Evolutionary conservation across 768 basidiomycete species (phyloP), one percentile per base, ranked within the genome.

Genomic region (Tephrocybe sp.): DNA sequence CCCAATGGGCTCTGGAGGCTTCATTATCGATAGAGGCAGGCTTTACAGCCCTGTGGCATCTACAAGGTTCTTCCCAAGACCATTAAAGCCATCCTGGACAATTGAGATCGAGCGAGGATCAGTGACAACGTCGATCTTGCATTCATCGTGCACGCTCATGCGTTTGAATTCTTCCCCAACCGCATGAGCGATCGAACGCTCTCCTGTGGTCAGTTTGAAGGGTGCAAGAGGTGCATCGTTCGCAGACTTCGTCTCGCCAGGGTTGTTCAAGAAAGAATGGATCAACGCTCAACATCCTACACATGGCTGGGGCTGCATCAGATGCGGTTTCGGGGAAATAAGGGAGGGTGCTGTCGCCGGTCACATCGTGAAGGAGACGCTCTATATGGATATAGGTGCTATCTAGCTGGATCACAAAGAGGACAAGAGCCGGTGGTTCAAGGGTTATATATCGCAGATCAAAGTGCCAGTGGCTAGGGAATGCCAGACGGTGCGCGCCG

Each of bases 371-470:
- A 23, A 65, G 68, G 3, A 68, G 51, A 26, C 49, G 56, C 38
- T 68, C 64, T 7, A 55, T 49, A 33, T 67, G 62, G 23, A 63
- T 48, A 30, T 52, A 66, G 0, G 46, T 48, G 34, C 61, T 62
- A 13, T 63, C 62, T 3, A 65, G 65, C 49, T 70, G 66, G 31
- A 68, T 39, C 16, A 69, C 40, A 26, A 61, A 61, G 34, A 70
- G 52, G 20, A 64, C 38, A 51, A 68, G 69, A 2, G 61, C 59
- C 4, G 67, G 65, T 12, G 68, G 69, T n/a, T 69, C 61, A 19
- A 71, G 47, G 3, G 62, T 60, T 2, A 71, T 53, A 49, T 63
- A 71, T n/a, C 70, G 67, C 16, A 70, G 32, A 38, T 71, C 68
- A 26, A 72, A 71, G 47, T 70, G 64, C 68, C 70, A 71, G 47